A percentile compares a stretch with the other conserved stretches of the same genome.
Conservation (phyloP, 306 rosid genomes). For the Trifolium fragiferum region DNA sequence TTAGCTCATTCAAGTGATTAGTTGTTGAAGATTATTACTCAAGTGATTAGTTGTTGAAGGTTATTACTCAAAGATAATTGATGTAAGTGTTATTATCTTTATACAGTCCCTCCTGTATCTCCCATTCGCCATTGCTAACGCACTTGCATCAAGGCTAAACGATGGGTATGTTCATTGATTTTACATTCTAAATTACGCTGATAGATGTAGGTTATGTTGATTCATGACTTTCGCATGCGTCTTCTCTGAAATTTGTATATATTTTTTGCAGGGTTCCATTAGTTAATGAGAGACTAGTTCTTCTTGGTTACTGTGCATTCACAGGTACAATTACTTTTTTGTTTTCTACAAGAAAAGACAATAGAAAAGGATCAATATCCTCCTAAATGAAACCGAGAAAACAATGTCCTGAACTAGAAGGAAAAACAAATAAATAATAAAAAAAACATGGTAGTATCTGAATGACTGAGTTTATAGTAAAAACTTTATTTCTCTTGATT, state of each 20-base stretch:
- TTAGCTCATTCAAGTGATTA: conserved; percentile 8
- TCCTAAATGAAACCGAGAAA: background rate
- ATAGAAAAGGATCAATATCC: conserved; percentile 13
- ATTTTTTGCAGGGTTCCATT: conserved; percentile 70
- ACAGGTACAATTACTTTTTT: conserved; percentile 54
- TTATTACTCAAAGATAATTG: conserved; percentile 22
- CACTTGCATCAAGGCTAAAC: conserved; percentile 76
- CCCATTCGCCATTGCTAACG: conserved; percentile 92
- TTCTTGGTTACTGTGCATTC: conserved; percentile 73
- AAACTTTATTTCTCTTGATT: conserved; percentile 9
- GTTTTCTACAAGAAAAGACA: background rate
- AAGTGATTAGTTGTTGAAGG: conserved; percentile 4
- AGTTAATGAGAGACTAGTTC: conserved; percentile 78
- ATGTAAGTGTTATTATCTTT: conserved; percentile 31
- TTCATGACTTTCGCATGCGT: conserved; percentile 22
- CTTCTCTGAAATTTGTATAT: conserved; percentile 35
- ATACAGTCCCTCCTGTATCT: conserved; percentile 82
- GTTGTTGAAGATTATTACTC: too few species aligned
- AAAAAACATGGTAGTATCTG: background rate
- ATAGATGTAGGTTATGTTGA: conserved; percentile 27
- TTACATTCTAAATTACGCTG: conserved; percentile 12
- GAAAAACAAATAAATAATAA: background rate
- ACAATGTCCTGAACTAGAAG: background rate
- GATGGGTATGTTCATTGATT: conserved; percentile 70
- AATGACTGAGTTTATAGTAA: background rate